These are phyloP conservation scores for Cladosporium sp. DNA, from an alignment of 2,329 filamentous ascomycete genomes.

Conservation along the genomic window DNA sequence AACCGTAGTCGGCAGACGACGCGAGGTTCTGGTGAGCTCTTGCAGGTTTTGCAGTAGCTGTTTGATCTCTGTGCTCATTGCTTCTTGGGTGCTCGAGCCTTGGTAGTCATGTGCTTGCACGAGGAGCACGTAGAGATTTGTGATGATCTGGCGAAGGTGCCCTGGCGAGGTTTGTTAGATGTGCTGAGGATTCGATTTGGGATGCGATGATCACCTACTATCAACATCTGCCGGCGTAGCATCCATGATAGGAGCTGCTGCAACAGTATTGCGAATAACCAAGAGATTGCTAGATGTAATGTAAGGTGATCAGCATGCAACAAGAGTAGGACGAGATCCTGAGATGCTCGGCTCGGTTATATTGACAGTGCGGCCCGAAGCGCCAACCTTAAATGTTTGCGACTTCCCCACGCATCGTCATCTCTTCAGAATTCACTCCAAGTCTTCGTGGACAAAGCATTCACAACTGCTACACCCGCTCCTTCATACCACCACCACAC, in stretches of 20 bases:
- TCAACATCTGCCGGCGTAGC: conserved; percentile 6
- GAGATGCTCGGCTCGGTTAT: neutral
- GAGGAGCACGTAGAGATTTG: conserved; percentile 56
- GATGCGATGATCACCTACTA: neutral
- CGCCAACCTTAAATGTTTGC: no score
- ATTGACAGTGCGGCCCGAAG: neutral
- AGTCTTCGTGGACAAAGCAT: neutral
- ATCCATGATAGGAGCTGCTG: conserved; percentile 4
- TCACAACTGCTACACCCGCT: neutral
- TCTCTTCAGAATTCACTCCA: conserved; percentile 9
- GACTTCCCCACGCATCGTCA: conserved; percentile 3
- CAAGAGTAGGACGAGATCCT: neutral
- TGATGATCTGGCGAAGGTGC: conserved; percentile 54
- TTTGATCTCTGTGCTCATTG: conserved; percentile 55
- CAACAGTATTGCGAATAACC: neutral
- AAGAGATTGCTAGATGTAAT: no score
- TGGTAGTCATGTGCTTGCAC: conserved; percentile 59
- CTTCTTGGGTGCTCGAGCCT: conserved; percentile 52
- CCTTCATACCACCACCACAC: neutral
- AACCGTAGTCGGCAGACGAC: conserved; percentile 49
- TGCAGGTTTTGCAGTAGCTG: conserved; percentile 50
- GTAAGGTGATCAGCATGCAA: no score
- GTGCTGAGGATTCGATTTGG: neutral
- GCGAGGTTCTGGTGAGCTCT: conserved; percentile 47
- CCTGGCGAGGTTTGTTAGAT: neutral